Base-by-base conservation (phyloP, 75 land plant genomes). In the Pinus albicaulis region DNA sequence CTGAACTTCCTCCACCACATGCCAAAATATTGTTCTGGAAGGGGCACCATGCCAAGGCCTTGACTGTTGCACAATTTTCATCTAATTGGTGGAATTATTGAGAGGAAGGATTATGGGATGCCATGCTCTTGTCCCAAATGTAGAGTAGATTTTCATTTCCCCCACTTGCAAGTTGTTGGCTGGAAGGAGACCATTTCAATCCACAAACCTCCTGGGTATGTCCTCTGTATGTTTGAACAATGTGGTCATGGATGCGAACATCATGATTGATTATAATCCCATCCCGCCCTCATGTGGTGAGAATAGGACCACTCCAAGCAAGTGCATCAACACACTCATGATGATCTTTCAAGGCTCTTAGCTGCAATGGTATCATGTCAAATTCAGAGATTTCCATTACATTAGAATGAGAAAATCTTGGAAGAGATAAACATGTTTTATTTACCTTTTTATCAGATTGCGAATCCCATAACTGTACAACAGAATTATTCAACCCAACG, bases 261-360 rank as follows among this genome's bases (percentile, higher is more conserved):
- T 31, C 31, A 31, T 31, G 31, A 31, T 31, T 31, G 31, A 31
- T 31, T 31, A 31, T 31, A 31, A 31, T 25, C 59, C 86, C 89
- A 80, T 95, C 98, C 76, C 80, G 76, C 19, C 93, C 85, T 38
- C 98, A 93, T 1, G 93, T 86, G 23, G 91, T 86, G 14, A 95
- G 84, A 63, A 89, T 86, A 76, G 86, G 84, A 15, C 76, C 83
- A 79, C 92, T 92, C 98, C 98, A 95, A 0, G 95, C 88, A 20
- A 95, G 87, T 13, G 91, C 79, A 28, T 91, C 93, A 24, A 95
- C 98, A 59, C 96, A 64, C 3, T 82, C 86, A 64, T 69, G 19
- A 31, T 31, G 31, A 31, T 2, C 31, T 31, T 31, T 31, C 31
- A 31, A 31, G 31, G 31, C 31, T 31, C 93, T 77, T 17, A 91